Base-by-base conservation (phyloP, 495 filamentous ascomycete genomes). In the Astrocystis sublimbata region DNA sequence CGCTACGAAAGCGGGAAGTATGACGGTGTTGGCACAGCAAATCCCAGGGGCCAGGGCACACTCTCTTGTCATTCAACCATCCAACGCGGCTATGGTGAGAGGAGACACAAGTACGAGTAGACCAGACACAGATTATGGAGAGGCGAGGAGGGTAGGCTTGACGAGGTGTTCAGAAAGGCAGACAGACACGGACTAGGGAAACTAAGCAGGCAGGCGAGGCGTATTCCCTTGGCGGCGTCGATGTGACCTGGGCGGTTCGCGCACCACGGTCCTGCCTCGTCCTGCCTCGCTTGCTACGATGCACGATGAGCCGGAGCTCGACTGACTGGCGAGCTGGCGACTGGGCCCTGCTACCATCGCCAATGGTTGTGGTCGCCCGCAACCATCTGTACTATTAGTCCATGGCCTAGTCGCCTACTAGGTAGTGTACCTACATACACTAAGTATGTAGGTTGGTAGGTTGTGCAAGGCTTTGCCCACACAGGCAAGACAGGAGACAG, bases 181-280 rank as follows among this genome's bases (percentile, higher is more conserved):
- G 59, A 50, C 59, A 61, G 59, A 61, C 59, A 53, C 40, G 23
- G 12, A n/a, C 21, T 40, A 24, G 54, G n/a, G n/a, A 46, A 28
- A 40, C 41, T 46, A 46, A 19, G 12, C 40, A n/a, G n/a, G n/a
- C 40, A 50, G 43, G 43, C 57, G 12, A 52, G 49, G 49, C 49
- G 49, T 52, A 52, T 52, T 52, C 35, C 19, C 57, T 61, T 52
- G 60, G 49, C 41, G 35, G 28, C 28, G 21, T 38, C 6, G 58
- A 35, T 23, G 17, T 54, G 30, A 24, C 53, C 35, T 30, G 30
- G 40, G 19, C 9, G 41, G 60, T 55, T 38, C 67, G 69, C 69
- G 63, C 67, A 72, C 69, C 65, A 70, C 64, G 68, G 62, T 60
- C 56, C 66, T n/a, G n/a, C n/a, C n/a, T n/a, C n/a, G n/a, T n/a